These are phyloP conservation scores for Cladophialophora immunda DNA, from an alignment of 2,329 filamentous ascomycete genomes.

Conservation along the genomic window DNA sequence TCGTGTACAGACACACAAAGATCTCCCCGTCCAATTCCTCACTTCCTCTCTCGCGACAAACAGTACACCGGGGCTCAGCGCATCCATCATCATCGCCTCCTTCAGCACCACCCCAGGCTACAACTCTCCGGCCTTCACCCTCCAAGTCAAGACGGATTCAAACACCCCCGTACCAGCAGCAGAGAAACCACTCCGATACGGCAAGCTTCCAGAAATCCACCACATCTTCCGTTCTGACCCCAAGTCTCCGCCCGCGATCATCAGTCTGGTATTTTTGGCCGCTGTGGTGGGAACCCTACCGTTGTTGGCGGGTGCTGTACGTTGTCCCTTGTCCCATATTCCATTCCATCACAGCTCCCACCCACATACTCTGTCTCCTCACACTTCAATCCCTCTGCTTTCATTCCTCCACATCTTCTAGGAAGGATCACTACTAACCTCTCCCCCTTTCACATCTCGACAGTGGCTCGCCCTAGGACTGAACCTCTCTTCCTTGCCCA, in stretches of 20 bases:
- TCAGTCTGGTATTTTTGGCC: slow-evolving; percentile 79
- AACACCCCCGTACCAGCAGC: slow-evolving; percentile 67
- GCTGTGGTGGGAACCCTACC: slow-evolving; percentile 79
- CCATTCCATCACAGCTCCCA: background rate
- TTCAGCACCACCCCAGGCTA: slow-evolving; percentile 76
- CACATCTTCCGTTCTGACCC: slow-evolving; percentile 87
- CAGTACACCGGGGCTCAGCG: slow-evolving; percentile 70
- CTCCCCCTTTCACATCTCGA: slow-evolving; percentile 40
- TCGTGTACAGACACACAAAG: slow-evolving; percentile 76
- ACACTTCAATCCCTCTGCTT: too few relatives aligned
- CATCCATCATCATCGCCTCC: slow-evolving; percentile 84
- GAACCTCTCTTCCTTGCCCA: slow-evolving; percentile 79
- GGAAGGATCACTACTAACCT: slow-evolving; percentile 1
- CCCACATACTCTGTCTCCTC: slow-evolving; percentile 26
- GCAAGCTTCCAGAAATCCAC: slow-evolving; percentile 82
- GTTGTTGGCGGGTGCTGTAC: slow-evolving; percentile 73
- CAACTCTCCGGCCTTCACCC: slow-evolving; percentile 74
- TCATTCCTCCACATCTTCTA: background rate
- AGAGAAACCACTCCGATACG: slow-evolving; percentile 80
- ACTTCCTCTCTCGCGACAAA: slow-evolving; percentile 51
- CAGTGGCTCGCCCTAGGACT: slow-evolving; percentile 85
- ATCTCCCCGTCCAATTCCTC: slow-evolving; percentile 85
- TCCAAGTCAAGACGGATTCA: slow-evolving; percentile 72
- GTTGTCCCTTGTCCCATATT: slow-evolving; percentile 44
- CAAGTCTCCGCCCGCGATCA: slow-evolving; percentile 78